These are phyloP conservation scores for Xanthoconium separans DNA, from an alignment of 1,284 basidiomycete species.

Conservation along the genomic window DNA sequence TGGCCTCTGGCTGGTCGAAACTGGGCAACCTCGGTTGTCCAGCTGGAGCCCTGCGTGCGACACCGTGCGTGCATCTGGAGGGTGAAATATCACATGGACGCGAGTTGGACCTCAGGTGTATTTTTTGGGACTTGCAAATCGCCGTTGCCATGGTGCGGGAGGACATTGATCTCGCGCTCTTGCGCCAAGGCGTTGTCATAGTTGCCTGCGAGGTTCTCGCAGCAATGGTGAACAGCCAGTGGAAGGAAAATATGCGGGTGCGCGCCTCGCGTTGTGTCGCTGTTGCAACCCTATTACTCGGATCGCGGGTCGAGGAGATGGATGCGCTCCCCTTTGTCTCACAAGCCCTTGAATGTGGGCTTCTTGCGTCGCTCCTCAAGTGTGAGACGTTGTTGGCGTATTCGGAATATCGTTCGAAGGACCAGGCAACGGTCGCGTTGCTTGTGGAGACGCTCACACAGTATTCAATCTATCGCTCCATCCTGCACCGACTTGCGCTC, in stretches of 20 bases:
- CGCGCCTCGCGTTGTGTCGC: slow-evolving; percentile 22
- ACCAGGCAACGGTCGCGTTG: slow-evolving; percentile 6
- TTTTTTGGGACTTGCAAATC: slow-evolving; percentile 31
- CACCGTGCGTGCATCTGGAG: no score
- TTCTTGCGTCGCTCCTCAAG: slow-evolving; percentile 26
- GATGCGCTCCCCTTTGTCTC: slow-evolving; percentile 27
- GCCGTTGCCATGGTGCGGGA: slow-evolving; percentile 19
- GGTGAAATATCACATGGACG: slow-evolving; percentile 18
- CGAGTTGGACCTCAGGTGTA: slow-evolving; percentile 21
- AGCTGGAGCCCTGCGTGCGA: no score
- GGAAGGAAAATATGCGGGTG: slow-evolving; percentile 7
- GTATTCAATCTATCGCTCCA: slow-evolving; percentile 29
- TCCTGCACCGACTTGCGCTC: slow-evolving; percentile 15
- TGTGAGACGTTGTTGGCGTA: slow-evolving; percentile 21
- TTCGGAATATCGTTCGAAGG: slow-evolving; percentile 7
- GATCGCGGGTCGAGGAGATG: slow-evolving; percentile 21
- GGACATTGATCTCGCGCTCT: slow-evolving; percentile 16
- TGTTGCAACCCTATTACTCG: slow-evolving; percentile 20
- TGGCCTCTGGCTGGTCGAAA: no score
- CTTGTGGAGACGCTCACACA: slow-evolving; percentile 20
- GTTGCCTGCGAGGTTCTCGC: slow-evolving; percentile 22
- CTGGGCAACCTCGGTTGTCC: no score
- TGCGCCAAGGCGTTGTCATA: slow-evolving; percentile 25
- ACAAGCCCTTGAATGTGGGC: slow-evolving; percentile 23
- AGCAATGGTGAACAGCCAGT: slow-evolving; percentile 15